phyloP scores from a whole-genome alignment of 2,329 filamentous ascomycete species.

The Ploettnerulaceae sp. region DNA sequence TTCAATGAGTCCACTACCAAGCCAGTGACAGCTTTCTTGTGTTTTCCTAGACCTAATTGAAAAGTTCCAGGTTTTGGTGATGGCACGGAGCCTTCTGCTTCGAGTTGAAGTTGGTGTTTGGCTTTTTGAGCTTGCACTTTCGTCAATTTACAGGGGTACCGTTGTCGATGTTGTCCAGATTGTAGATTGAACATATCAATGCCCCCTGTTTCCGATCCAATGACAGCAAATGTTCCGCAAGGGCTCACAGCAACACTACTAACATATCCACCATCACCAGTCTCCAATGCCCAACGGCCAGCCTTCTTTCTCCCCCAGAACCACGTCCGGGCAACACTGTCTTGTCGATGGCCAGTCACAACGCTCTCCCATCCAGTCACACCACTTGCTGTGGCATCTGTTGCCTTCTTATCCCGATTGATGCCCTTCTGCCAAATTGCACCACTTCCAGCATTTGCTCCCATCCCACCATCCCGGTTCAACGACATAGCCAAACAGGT shows the following conservation, averaged over 20 bases:
- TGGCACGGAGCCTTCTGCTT: constrained; percentile 24
- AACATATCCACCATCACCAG: constrained; percentile 76
- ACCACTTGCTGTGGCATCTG: constrained; percentile 66
- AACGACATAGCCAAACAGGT: constrained; percentile 87
- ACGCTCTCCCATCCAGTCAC: constrained; percentile 97
- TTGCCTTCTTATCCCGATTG: constrained; percentile 50
- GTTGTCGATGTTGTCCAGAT: constrained; percentile 81
- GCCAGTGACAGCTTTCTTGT: constrained; percentile 78
- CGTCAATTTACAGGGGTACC: constrained; percentile 76
- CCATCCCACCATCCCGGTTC: constrained; percentile 92
- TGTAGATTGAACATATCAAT: constrained; percentile 98
- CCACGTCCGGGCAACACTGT: constrained; percentile 86
- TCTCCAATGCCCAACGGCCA: constrained; percentile 88
- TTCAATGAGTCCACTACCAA: constrained; percentile 87
- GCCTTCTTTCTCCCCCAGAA: constrained; percentile 95
- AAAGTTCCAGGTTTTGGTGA: constrained; percentile 23
- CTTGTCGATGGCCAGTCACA: constrained; percentile 83
- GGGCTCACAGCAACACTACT: constrained; percentile 82
- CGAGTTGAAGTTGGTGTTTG: constrained; percentile 56
- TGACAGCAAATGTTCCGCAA: constrained; percentile 88
- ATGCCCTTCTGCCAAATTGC: constrained; percentile 79
- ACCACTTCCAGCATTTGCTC: constrained; percentile 71
- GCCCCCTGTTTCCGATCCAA: constrained; percentile 77
- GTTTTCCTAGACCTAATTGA: constrained; percentile 56
- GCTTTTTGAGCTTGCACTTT: constrained; percentile 73